Conservation (phyloP, 306 rosid species). For the Dryas octopetala region DNA sequence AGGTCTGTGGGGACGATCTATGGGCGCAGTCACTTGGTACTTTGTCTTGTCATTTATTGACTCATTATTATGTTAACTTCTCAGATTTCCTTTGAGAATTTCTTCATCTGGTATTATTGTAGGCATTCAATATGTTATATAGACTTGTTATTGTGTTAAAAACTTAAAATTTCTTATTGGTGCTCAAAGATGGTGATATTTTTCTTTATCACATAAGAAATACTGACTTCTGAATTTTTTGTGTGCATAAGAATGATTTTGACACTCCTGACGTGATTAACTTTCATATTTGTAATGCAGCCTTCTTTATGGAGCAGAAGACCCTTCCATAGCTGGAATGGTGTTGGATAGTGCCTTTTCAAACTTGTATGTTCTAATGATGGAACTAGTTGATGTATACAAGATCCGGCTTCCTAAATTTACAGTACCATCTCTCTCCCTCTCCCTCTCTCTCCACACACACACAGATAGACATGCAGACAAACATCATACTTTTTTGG, state of each 20-base stretch:
- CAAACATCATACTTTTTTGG: neutral
- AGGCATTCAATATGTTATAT: neutral
- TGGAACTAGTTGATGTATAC: slow-evolving; percentile 93
- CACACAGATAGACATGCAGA: neutral
- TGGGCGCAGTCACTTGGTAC: slow-evolving; percentile 98
- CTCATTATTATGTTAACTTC: slow-evolving; percentile 2
- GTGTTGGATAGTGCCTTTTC: slow-evolving; percentile 99
- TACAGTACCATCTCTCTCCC: slow-evolving; percentile 49
- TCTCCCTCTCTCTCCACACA: neutral
- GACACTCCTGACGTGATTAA: slow-evolving; percentile 13
- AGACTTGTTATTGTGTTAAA: neutral
- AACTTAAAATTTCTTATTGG: neutral
- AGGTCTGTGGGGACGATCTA: slow-evolving; percentile 98
- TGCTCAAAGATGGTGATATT: slow-evolving; percentile 1
- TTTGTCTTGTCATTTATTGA: slow-evolving; percentile 24
- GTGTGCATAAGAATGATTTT: slow-evolving; percentile 2
- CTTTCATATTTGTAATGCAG: slow-evolving; percentile 44
- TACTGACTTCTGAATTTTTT: neutral
- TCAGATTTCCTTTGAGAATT: neutral
- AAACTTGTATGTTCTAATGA: slow-evolving; percentile 80
- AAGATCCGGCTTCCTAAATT: slow-evolving; percentile 96
- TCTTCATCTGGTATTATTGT: neutral
- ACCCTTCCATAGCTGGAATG: slow-evolving; percentile 92
- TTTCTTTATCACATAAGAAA: neutral
- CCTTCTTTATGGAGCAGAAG: slow-evolving; percentile 98